These are phyloP conservation scores for Cordia subcordata DNA, from an alignment of 257 asterid species.

Conservation along the genomic window DNA sequence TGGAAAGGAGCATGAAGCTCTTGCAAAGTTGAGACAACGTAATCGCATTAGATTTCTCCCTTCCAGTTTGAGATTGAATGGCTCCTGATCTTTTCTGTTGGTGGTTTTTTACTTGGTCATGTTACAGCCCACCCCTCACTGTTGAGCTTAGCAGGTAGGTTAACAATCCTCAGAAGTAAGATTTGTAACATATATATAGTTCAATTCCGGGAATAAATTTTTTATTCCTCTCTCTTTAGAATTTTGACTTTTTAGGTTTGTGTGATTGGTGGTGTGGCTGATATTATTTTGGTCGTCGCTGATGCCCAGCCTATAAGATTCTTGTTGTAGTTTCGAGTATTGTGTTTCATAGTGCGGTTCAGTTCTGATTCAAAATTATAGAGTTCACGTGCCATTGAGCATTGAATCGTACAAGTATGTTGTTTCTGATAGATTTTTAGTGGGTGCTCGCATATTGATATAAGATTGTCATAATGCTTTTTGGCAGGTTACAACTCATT, in stretches of 20 bases:
- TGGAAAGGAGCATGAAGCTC: conserved; percentile 58
- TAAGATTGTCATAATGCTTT: too few species aligned
- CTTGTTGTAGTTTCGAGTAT: conserved; percentile 39
- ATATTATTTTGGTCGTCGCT: conserved; percentile 35
- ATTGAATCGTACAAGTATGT: not conserved
- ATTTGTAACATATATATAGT: conserved; percentile 75
- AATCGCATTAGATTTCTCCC: conserved; percentile 41
- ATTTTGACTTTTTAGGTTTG: conserved; percentile 27
- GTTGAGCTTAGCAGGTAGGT: conserved; percentile 58
- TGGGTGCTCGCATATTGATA: too few species aligned
- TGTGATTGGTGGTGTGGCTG: conserved; percentile 39
- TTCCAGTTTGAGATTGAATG: conserved; percentile 22
- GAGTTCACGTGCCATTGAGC: conserved; percentile 12
- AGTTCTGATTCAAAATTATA: conserved; percentile 12
- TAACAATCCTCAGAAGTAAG: conserved; percentile 49
- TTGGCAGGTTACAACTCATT: too few species aligned
- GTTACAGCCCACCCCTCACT: conserved; percentile 37
- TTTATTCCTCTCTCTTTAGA: conserved; percentile 13
- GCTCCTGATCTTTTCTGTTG: conserved; percentile 36
- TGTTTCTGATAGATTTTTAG: too few species aligned
- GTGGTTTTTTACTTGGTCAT: conserved; percentile 16
- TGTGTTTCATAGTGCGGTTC: conserved; percentile 19
- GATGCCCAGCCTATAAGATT: conserved; percentile 33
- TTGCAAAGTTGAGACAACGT: conserved; percentile 58
- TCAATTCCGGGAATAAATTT: conserved; percentile 53